Evolutionary conservation across 768 basidiomycete genomes (phyloP), one percentile per base, ranked within the genome.

Genomic region (Wakefieldia striispora): DNA sequence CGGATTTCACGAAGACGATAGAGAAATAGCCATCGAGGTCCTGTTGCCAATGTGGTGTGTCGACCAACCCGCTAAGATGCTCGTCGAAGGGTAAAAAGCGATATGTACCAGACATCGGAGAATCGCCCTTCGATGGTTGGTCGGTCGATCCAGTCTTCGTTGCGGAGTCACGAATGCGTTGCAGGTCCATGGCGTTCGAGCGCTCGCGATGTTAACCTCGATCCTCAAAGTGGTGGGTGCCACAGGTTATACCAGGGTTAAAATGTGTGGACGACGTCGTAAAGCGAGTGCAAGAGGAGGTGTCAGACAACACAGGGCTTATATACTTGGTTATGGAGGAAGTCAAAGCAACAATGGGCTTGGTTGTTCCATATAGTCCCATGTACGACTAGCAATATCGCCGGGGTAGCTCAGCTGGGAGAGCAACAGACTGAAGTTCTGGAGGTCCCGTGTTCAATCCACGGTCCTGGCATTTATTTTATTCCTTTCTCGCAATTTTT

Each of bases 371-470:
- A 7, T n/a, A n/a, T n/a, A n/a, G n/a, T n/a, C n/a, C n/a, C n/a
- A n/a, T n/a, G n/a, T n/a, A n/a, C n/a, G n/a, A n/a, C n/a, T n/a
- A 29, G 6, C 17, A 10, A 1, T 13, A 16, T 44, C 35, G 78
- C 79, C 79, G 79, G 75, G 75, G 74, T 82, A 82, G 81, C 80
- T 82, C 81, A 82, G 80, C 77, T 82, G 81, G 81, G 81, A 82
- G 80, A 82, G 81, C 81, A 81, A 77, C 76, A 82, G 81, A 82
- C 81, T 82, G 81, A 82, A 82, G 80, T 49, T 83, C 81, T 84
- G 77, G 79, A 84, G 82, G 82, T 83, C 82, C 81, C 76, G 80
- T 81, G 82, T 84, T 84, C 82, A 77, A 83, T 81, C 82, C 82
- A 82, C 80, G 80, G 82, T 82, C 75, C 76, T 81, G 82, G 81